These are phyloP conservation scores for Cercospora sesami DNA, from an alignment of 2,329 filamentous ascomycete species.

Conservation along the genomic window DNA sequence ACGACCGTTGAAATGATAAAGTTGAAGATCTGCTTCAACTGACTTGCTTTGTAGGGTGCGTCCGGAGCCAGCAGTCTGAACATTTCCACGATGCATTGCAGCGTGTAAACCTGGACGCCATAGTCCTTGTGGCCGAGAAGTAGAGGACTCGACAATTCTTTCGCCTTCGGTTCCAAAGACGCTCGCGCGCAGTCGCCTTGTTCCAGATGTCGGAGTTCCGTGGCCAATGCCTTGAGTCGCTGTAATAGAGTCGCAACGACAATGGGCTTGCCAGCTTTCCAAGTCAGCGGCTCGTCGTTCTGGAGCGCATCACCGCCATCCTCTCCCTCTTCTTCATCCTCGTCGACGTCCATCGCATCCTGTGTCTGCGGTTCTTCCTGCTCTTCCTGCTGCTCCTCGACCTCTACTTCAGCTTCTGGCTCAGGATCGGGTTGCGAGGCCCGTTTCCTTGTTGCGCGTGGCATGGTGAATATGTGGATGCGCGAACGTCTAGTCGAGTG, in stretches of 20 bases:
- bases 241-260: constrained; percentile 76
- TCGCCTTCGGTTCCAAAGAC: constrained; percentile 80
- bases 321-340: constrained; percentile 25
- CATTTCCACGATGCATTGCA: constrained; percentile 89
- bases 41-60: constrained; percentile 85
- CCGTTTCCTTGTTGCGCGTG: constrained; percentile 15
- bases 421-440: constrained; percentile 11
- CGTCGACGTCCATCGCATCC: constrained; percentile 25
- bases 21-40: constrained; percentile 95
- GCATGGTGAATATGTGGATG: background rate
- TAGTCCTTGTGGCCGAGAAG: constrained; percentile 88
- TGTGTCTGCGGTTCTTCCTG: constrained; percentile 5
- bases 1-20: constrained; percentile 82
- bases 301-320: constrained; percentile 51
- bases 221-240: constrained; percentile 75
- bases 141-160: constrained; percentile 78
- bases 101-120: constrained; percentile 84
- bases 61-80: constrained; percentile 90
- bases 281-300: constrained; percentile 85
- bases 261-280: constrained; percentile 89
- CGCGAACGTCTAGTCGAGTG: background rate
- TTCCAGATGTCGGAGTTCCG: constrained; percentile 81
- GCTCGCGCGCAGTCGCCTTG: constrained; percentile 81
- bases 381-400: constrained; percentile 14
- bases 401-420: constrained; percentile 8